Evolutionary conservation across 140 eudicot genomes (phyloP).

Genomic region (Stevia rebaudiana): DNA sequence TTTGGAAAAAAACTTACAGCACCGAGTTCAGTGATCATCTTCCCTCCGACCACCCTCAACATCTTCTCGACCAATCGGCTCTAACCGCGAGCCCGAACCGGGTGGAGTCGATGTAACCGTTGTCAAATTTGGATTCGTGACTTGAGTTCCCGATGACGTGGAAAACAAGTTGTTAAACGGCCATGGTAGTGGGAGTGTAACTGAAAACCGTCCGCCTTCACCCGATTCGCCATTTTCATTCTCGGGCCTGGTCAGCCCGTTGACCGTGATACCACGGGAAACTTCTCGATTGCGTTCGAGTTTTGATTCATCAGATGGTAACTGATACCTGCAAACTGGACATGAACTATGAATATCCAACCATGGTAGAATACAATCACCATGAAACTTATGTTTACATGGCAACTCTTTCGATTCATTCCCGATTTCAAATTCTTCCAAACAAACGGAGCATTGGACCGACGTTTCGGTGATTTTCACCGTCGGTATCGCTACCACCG

Average conservation of each 20-base stretch:
- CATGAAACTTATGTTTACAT: slow-evolving; percentile 52
- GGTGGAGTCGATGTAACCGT: neutral
- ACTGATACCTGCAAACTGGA: slow-evolving; percentile 53
- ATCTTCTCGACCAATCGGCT: neutral
- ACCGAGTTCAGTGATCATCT: slow-evolving; percentile 10
- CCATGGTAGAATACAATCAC: slow-evolving; percentile 28
- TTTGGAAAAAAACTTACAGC: slow-evolving; percentile 17
- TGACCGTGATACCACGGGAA: neutral
- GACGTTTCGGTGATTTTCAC: slow-evolving; percentile 32
- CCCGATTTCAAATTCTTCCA: slow-evolving; percentile 57
- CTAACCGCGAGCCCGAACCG: slow-evolving; percentile 4
- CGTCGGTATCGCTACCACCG: slow-evolving; percentile 24
- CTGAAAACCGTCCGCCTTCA: slow-evolving; percentile 29
- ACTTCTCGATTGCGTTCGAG: neutral
- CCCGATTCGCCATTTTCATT: slow-evolving; percentile 9
- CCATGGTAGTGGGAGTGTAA: slow-evolving; percentile 47
- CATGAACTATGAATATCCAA: slow-evolving; percentile 31
- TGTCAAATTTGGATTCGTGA: slow-evolving; percentile 12
- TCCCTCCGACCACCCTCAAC: slow-evolving; percentile 17
- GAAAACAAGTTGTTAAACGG: slow-evolving; percentile 56
- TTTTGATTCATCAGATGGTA: slow-evolving; percentile 47
- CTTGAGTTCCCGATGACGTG: slow-evolving; percentile 34
- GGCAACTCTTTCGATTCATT: slow-evolving; percentile 53
- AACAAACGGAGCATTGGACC: slow-evolving; percentile 49
- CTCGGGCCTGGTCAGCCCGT: slow-evolving; percentile 7